Evolutionary conservation across 2,329 filamentous ascomycete genomes (phyloP), one percentile per base, ranked within the genome.

Genomic region (Pseudopithomyces chartarum): DNA sequence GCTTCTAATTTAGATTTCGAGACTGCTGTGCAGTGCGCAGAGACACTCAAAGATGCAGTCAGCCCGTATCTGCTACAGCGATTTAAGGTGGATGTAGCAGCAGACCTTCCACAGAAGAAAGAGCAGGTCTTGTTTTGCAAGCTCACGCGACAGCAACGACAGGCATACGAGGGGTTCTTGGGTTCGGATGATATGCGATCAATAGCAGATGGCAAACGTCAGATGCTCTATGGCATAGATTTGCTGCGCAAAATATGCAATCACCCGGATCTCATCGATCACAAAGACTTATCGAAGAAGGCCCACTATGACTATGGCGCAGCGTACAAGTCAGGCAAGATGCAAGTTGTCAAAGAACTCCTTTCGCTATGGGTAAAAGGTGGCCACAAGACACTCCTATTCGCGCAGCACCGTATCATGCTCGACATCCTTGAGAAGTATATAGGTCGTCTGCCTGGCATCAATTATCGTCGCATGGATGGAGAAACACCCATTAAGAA

Each of bases 81-180:
- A 8, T 87, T 96, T 72, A 99, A 99, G 76, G 86, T 90, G 1
- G 95, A 99, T 73, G 95, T 99, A 13, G 94, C 95, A 4, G 87
- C 93, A 7, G 94, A 98, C 73, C 80, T 99, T 12, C 95, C 95
- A 0, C 91, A 96, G 75, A 99, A 99, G 82, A 96, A 88, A 49
- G 95, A 99, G 73, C 91, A 96, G 65, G 95, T 99, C 0, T 81
- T 99, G 2, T 98, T 99, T 74, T 98, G 95, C 79, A 96, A 96
- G 72, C 80, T 99, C 59, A 96, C 93, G 0, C 84, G 84, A 52
- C 79, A 88, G 13, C 95, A 99, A 72, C 85, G 90, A 48, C 83
- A 89, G 32, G 88, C 89, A 0, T 99, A 99, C 64, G 85, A 92
- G 70, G 81, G 84, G 5, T 98, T 97, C 65, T 80, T 98, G 2